These are phyloP conservation scores for Aurifilum marmelostoma DNA, from an alignment of 2,329 filamentous ascomycete genomes.

Conservation along the genomic window DNA sequence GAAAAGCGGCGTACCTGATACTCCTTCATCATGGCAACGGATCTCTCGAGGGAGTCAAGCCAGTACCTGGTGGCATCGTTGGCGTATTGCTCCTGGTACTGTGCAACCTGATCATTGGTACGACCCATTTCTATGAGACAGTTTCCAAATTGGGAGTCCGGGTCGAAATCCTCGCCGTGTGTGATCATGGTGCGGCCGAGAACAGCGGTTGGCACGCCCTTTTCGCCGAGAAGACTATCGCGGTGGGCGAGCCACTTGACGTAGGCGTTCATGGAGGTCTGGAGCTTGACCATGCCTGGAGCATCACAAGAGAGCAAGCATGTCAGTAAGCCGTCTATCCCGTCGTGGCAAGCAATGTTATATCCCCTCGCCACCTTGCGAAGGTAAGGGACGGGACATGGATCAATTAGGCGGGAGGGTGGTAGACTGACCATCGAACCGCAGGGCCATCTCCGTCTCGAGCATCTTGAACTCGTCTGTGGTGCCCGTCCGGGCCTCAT, in stretches of 20 bases:
- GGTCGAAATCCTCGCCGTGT: conserved; percentile 92
- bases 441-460: conserved; percentile 86
- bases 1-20: conserved; percentile 72
- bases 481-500: conserved; percentile 82
- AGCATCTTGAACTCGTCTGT: conserved; percentile 90
- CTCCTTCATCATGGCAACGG: conserved; percentile 93
- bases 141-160: conserved; percentile 87
- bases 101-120: conserved; percentile 84
- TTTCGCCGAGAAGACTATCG: conserved; percentile 80
- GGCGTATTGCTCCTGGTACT: conserved; percentile 83
- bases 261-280: conserved; percentile 83
- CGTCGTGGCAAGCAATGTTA: too few species aligned
- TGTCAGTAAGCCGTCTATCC: conserved; percentile 13
- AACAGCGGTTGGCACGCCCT: conserved; percentile 76
- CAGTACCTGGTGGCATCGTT: conserved; percentile 78
- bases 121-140: conserved; percentile 82
- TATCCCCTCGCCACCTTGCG: too few species aligned
- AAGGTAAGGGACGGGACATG: not conserved
- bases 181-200: conserved; percentile 83
- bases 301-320: conserved; percentile 17
- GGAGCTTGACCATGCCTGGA: conserved; percentile 85
- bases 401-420: not conserved
- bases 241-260: conserved; percentile 86
- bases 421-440: conserved; percentile 75
- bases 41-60: conserved; percentile 90